Conservation (phyloP, 768 basidiomycete species). For the Omphalotus guepiniiformis region DNA sequence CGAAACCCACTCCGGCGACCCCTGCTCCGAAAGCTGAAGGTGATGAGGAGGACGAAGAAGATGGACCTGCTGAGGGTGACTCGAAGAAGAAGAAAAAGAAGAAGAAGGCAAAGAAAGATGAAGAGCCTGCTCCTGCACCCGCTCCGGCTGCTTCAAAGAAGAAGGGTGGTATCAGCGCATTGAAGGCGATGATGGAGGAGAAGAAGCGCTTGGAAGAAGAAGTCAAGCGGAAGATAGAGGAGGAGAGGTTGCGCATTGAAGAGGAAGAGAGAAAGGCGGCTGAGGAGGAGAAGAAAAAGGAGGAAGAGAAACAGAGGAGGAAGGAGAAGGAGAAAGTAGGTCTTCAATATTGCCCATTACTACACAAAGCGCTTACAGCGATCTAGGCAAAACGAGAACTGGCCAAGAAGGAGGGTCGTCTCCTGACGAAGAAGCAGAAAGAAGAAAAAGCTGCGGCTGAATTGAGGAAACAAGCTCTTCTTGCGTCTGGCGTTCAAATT, state of each 20-base stretch:
- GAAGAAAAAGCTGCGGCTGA: constrained; percentile 90
- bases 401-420: constrained; percentile 89
- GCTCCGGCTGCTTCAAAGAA: constrained; percentile 51
- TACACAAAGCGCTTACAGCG: too few species aligned
- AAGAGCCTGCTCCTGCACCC: constrained; percentile 35
- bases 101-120: constrained; percentile 60
- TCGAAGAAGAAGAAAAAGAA: constrained; percentile 87
- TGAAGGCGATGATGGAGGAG: constrained; percentile 91
- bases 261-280: constrained; percentile 80
- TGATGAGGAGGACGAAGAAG: constrained; percentile 65
- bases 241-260: constrained; percentile 76
- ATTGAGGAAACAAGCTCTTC: constrained; percentile 82
- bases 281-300: constrained; percentile 72
- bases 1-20: constrained; percentile 26
- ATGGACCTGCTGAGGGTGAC: constrained; percentile 44
- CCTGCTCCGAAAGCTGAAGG: constrained; percentile 30
- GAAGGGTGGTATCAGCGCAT: constrained; percentile 74
- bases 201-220: constrained; percentile 89
- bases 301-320: constrained; percentile 77
- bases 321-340: constrained; percentile 88
- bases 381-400: constrained; percentile 80
- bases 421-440: constrained; percentile 97
- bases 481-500: constrained; percentile 85
- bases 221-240: constrained; percentile 63
- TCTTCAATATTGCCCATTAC: constrained; percentile 2